phyloP scores from a whole-genome alignment of 305 asterid species.

The Rubia peregrina region DNA sequence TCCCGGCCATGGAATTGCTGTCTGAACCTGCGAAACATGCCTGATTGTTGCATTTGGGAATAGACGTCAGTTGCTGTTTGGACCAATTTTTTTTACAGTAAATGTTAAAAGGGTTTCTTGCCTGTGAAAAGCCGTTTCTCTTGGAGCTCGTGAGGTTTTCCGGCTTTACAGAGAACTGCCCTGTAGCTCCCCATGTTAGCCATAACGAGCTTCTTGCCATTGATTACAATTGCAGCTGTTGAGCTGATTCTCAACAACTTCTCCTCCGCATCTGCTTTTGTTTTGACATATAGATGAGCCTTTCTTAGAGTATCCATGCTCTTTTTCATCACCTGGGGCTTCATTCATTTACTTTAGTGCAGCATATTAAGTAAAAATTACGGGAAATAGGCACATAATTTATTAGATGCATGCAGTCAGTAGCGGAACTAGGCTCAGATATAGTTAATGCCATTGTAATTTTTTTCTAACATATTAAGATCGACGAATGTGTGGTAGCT shows the following conservation, averaged over 20 bases:
- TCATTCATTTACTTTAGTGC: constrained; percentile 22
- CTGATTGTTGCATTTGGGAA: constrained; percentile 16
- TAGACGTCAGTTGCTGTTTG: neutral
- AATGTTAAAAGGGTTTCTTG: neutral
- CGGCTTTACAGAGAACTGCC: constrained; percentile 54
- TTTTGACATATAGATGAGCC: constrained; percentile 38
- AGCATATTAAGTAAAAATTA: neutral
- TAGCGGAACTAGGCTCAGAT: too few species aligned
- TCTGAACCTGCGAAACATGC: constrained; percentile 19
- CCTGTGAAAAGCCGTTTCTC: constrained; percentile 34
- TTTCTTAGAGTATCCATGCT: constrained; percentile 41
- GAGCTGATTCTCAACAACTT: constrained; percentile 30
- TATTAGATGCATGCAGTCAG: too few species aligned
- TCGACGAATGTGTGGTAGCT: too few species aligned
- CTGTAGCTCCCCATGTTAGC: constrained; percentile 46
- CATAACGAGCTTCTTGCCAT: constrained; percentile 46
- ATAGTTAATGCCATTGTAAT: too few species aligned
- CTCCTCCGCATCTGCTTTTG: constrained; percentile 27
- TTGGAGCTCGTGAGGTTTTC: constrained; percentile 42
- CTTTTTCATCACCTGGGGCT: constrained; percentile 34
- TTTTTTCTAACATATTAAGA: too few species aligned
- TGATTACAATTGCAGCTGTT: constrained; percentile 49
- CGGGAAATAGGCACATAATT: neutral
- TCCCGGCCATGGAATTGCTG: neutral
- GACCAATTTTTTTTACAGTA: neutral